phyloP scores from a whole-genome alignment of 306 rosid species.

The Crotalaria pallida region DNA sequence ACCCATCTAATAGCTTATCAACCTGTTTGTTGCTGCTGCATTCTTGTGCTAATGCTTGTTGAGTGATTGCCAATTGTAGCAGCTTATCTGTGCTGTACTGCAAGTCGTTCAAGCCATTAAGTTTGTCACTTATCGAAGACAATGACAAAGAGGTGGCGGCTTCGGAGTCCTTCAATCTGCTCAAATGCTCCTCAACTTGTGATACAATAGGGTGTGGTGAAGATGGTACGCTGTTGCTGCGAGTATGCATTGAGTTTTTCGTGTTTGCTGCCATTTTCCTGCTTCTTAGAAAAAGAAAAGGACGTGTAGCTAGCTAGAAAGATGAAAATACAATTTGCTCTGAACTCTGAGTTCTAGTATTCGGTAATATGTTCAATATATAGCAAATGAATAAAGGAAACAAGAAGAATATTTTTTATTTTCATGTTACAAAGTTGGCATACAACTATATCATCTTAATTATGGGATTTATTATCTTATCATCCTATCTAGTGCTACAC shows the following conservation, averaged over 20 bases:
- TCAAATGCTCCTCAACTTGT: constrained; percentile 11
- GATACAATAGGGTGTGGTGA: constrained; percentile 15
- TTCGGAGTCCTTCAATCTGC: constrained; percentile 14
- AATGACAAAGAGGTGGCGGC: constrained; percentile 14
- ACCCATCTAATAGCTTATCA: neutral
- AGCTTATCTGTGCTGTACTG: neutral
- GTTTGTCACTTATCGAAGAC: constrained; percentile 1
- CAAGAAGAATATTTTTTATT: constrained; percentile 5
- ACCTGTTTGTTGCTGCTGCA: neutral
- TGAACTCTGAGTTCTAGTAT: neutral
- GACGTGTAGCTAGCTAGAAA: neutral
- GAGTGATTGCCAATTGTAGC: neutral
- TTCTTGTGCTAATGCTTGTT: constrained; percentile 11
- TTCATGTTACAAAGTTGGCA: neutral
- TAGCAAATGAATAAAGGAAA: constrained; percentile 13
- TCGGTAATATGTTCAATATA: constrained; percentile 3
- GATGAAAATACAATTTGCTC: neutral
- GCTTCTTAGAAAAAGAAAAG: neutral
- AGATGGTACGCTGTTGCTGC: constrained; percentile 10
- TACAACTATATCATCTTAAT: neutral
- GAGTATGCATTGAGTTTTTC: neutral
- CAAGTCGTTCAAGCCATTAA: constrained; percentile 12
- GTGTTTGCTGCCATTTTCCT: constrained; percentile 17
- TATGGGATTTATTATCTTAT: neutral
- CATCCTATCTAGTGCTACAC: constrained; percentile 3